Evolutionary conservation across 805 yeast species (phyloP), one percentile per base, ranked within the genome.

Genomic region (Cyberlindnera sargentensis): DNA sequence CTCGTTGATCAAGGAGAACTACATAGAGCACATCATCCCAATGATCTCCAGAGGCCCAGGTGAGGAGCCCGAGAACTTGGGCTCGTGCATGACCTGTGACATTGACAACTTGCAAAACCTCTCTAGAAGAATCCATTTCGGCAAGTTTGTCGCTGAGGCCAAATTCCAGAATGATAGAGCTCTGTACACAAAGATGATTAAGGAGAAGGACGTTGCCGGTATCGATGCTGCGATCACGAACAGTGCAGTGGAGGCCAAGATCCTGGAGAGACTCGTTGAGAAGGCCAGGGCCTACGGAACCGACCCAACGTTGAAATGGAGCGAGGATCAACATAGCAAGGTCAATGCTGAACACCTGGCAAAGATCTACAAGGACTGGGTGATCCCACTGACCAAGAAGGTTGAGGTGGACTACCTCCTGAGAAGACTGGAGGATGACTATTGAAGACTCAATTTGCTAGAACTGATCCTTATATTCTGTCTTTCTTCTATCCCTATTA

Each of bases 61-160:
- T 2, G 95, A 89, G 44, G 95, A 89, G 57, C 67, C 72, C 35
- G 96, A 89, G 59, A 93, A 90, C 63, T 70, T 80, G 43, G 99
- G 99, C 2, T 83, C 95, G 27, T 86, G 93, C 34, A 82, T 95
- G 4, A 68, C 79, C 34, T 72, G 87, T 49, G 99, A 93, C 60
- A 84, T 91, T 45, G 95, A 85, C 52, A 78, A 84, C 51, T 71
- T 93, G 51, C 96, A 93, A 63, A 82, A 95, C 5, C 66, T 93
- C 37, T 84, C 95, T 7, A 73, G 99, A 56, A 75, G 99, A 60
- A 87, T 93, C 53, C 99, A 93, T 65, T 93, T 91, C 66, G 99
- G 99, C 40, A 86, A 85, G 65, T 93, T 91, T 70, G 99, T 93
- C 8, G 99, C 99, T 5, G 99, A 93, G 62, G 84, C 96, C 37